Evolutionary conservation across 2,329 filamentous ascomycete genomes (phyloP), one percentile per base, ranked within the genome.

Genomic region (Chrysoporthe cubensis): DNA sequence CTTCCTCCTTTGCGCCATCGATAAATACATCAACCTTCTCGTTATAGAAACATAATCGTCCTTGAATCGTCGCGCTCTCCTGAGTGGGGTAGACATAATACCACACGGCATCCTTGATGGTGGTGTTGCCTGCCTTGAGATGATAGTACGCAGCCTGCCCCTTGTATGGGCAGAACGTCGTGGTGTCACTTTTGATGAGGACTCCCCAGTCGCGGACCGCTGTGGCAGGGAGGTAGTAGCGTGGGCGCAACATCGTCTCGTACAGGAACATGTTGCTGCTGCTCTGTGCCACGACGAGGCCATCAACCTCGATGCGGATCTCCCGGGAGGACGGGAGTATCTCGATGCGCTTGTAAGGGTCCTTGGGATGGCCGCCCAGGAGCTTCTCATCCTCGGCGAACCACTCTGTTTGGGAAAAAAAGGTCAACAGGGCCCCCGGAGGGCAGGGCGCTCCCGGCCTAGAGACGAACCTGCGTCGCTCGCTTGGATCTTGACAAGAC

Each of bases 111-210:
- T 90, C 73, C 70, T 82, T 78, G 43, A 80, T 76, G 66, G 77
- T 73, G 32, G 81, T 75, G 0, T 79, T 83, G 4, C 80, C 75
- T 0, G 88, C 71, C 0, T 82, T 80, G 0, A 90, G 77, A 65
- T 87, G 72, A 71, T 89, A 90, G 69, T 90, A 91, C 66, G 85
- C 81, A 0, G 89, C 89, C 65, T 85, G 82, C 1, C 89, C 89
- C 74, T 91, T 91, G 72, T 91, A 91, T 2, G 90, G 89, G 75
- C 89, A 91, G 64, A 80, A 77, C 0, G 87, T 89, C n/a, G 74
- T 76, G 0, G 84, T 86, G 1, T 78, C 74, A 71, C 87, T 90
- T 7, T 80, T 80, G 0, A 76, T 75, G 11, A 90, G 76, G 7
- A 82, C 71, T 3, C 76, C 72, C 50, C 76, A 77, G 50, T 84